Conservation (phyloP, 1,284 basidiomycete genomes). For the Pyrrhoderma noxium region DNA sequence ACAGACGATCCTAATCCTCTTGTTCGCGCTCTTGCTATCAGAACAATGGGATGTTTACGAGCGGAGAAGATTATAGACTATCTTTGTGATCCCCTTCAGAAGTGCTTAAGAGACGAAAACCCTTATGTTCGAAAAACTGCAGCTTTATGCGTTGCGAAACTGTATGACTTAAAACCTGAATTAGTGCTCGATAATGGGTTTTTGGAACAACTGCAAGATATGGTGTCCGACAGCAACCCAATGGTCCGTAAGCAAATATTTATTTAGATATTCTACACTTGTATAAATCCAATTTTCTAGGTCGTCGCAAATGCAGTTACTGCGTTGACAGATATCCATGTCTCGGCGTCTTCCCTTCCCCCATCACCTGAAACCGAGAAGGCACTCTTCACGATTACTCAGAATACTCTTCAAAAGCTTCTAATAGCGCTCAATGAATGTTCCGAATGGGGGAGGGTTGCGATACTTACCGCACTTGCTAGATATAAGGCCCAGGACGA, state of each 20-base stretch:
- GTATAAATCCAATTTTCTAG: slow-evolving; percentile 31
- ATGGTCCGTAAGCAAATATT: slow-evolving; percentile 57
- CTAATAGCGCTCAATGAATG: slow-evolving; percentile 96
- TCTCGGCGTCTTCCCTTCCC: slow-evolving; percentile 47
- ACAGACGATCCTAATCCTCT: slow-evolving; percentile 95
- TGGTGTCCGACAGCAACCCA: slow-evolving; percentile 93
- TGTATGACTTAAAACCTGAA: slow-evolving; percentile 95
- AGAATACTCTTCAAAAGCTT: slow-evolving; percentile 78
- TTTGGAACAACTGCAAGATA: slow-evolving; percentile 79
- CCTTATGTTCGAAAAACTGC: slow-evolving; percentile 98
- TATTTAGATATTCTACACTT: slow-evolving; percentile 4
- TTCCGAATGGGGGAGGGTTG: slow-evolving; percentile 97
- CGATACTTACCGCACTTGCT: slow-evolving; percentile 81
- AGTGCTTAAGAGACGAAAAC: slow-evolving; percentile 89
- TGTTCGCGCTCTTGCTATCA: slow-evolving; percentile 91
- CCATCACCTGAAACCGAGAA: slow-evolving; percentile 51
- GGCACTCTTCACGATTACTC: slow-evolving; percentile 78
- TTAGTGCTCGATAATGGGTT: slow-evolving; percentile 95
- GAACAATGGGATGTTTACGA: slow-evolving; percentile 95
- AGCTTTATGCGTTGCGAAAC: slow-evolving; percentile 91
- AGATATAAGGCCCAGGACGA: slow-evolving; percentile 81
- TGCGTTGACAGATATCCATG: slow-evolving; percentile 91
- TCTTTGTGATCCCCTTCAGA: slow-evolving; percentile 88
- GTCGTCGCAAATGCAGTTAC: slow-evolving; percentile 95
- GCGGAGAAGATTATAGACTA: slow-evolving; percentile 99